Base-by-base conservation (phyloP, 2,329 filamentous ascomycete genomes). In the Hirsutella minnesotensis region DNA sequence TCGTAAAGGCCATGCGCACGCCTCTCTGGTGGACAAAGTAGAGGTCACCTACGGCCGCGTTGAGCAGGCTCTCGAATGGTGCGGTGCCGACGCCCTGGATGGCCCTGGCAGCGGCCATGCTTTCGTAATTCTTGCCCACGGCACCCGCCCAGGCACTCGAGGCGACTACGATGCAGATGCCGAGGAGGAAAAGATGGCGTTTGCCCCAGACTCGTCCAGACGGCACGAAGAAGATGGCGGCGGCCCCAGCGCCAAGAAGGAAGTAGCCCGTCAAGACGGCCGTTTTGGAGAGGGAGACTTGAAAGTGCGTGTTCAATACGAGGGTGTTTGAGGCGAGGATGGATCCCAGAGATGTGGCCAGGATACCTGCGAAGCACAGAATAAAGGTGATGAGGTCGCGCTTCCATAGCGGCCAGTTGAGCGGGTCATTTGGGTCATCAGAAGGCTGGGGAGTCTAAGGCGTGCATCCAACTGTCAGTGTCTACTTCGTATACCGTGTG, bases 171-270 rank as follows among this genome's bases (percentile, higher is more conserved):
- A 94, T 71, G 39, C 85, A 49, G 38, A 81, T 80, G 8, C 87
- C 88, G 2, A 94, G 53, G 21, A 95, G 64, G 59, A 94, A 95
- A 15, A 88, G 66, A 66, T 95, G 90, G 34, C 89, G 75, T 63
- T 95, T 95, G 33, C 90, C 90, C 85, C 86, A 95, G 49, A 95
- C 82, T 44, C 89, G 78, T 18, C 86, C 87, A 1, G 83, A 86
- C 0, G 90, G 86, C 3, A 95, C 88, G 62, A 89, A 89, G 49
- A 95, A 71, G 59, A 92, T 78, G 40, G 86, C 88, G 1, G 83
- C 83, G 13, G 87, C 68, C 10, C 86, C 88, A 3, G 87, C 84
- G 18, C 87, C 90, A 22, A 89, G 75, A 18, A 95, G 72, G 59
- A 87, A 89, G 61, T 89, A 94, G 42, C 88, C 89, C 0, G 89